These are phyloP conservation scores for Microglena sp. DNA, from an alignment of 139 green algal species.

Conservation along the genomic window DNA sequence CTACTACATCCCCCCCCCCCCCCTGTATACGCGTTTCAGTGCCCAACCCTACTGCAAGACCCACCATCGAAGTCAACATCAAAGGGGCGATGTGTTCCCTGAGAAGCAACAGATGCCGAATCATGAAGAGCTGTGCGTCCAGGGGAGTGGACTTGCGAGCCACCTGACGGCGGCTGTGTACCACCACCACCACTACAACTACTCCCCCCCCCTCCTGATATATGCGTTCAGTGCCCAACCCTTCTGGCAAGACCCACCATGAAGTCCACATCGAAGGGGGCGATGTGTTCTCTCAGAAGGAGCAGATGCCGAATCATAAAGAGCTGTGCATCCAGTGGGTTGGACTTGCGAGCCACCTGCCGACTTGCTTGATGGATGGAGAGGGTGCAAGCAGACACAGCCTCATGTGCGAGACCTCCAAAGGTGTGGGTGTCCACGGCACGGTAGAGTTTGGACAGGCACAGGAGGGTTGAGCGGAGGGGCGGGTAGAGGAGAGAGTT, in stretches of 20 bases:
- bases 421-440: constrained; percentile 75
- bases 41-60: too few relatives aligned
- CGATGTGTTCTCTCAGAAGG: constrained; percentile 78
- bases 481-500: constrained; percentile 69
- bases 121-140: constrained; percentile 86
- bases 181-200: too few relatives aligned
- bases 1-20: too few relatives aligned
- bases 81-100: too few relatives aligned
- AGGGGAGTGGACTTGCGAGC: constrained; percentile 30
- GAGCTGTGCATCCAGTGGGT: constrained; percentile 71
- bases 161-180: constrained; percentile 17
- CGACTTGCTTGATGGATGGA: constrained; percentile 52
- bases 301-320: constrained; percentile 93
- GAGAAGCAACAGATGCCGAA: constrained; percentile 90
- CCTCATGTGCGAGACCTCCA: constrained; percentile 80
- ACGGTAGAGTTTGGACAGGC: constrained; percentile 84
- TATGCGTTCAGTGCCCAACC: too few relatives aligned
- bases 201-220: too few relatives aligned
- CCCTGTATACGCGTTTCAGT: too few relatives aligned
- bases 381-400: constrained; percentile 60
- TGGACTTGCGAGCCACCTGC: constrained; percentile 23
- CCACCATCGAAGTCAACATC: too few relatives aligned
- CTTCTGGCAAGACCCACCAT: too few relatives aligned
- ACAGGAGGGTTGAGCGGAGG: constrained; percentile 63
- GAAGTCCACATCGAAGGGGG: too few relatives aligned